Evolutionary conservation across 2,329 filamentous ascomycete genomes (phyloP), one percentile per base, ranked within the genome.

Genomic region (Paecilomyces variotii): DNA sequence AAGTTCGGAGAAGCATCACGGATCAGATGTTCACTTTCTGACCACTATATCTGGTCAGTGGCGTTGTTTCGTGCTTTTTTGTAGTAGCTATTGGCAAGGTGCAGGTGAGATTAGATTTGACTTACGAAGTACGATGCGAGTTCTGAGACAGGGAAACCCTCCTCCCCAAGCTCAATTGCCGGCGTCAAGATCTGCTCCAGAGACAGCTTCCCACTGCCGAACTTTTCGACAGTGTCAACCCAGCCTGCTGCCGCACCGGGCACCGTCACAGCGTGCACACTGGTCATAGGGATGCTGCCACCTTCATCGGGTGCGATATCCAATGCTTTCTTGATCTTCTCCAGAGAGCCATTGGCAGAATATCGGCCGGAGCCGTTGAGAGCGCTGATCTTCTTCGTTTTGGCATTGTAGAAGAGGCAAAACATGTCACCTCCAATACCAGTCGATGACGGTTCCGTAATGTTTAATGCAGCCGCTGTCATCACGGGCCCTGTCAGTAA

Each of bases 391-490:
- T 89, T 88, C 70, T 89, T 88, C 0, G 87, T 90, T 65, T 87
- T 84, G 50, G 91, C 90, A 70, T 95, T 84, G 78, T 93, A 97
- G 80, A 85, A 97, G 35, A 97, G 84, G 73, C 92, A 92, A 77
- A 97, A 99, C 86, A 96, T 91, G 76, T 99, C 94, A 62, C 94
- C 94, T 59, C 94, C 94, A 60, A 99, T 97, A 49, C 94, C 94
- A 0, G 94, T 97, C 4, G 89, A 94, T 60, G 87, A 86, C 6
- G 94, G 94, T 71, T 99, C 94, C 0, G 93, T 96, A 70, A 97
- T 84, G 75, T 97, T 97, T 58, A 99, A 80, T 4, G 87, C 91
- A 32, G 94, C 94, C 52, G 94, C 93, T 90, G 52, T 56, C 57
- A 27, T 24, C 45, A 32, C 61, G 55, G 55, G 55, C 27, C 54